Percentiles rank a stretch among this genome's conserved stretches.
Evolutionary conservation across 2,329 filamentous ascomycete species (phyloP).

Genomic region (Exophiala sideris): DNA sequence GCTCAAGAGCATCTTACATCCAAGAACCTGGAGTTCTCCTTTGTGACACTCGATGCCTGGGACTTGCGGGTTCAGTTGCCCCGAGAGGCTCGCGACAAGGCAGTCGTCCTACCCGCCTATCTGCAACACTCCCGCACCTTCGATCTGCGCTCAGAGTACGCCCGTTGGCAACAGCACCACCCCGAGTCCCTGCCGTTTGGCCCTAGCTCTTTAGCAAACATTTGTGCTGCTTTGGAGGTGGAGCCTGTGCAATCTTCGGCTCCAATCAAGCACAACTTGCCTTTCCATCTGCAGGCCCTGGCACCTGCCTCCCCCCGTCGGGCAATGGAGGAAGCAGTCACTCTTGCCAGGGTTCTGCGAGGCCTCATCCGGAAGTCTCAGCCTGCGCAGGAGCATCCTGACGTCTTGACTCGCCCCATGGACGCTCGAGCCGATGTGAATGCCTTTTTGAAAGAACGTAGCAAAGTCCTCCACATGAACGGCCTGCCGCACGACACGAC

Average conservation of each 20-base stretch:
- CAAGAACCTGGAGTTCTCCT: slow-evolving; percentile 94
- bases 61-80: slow-evolving; percentile 96
- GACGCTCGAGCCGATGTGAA: slow-evolving; percentile 94
- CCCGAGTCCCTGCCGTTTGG: slow-evolving; percentile 96
- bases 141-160: slow-evolving; percentile 94
- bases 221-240: slow-evolving; percentile 95
- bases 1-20: slow-evolving; percentile 85
- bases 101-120: slow-evolving; percentile 92
- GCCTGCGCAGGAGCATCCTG: slow-evolving; percentile 86
- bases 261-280: slow-evolving; percentile 97
- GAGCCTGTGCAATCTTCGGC: slow-evolving; percentile 96
- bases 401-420: slow-evolving; percentile 92
- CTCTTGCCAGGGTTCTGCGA: slow-evolving; percentile 83
- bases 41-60: slow-evolving; percentile 97
- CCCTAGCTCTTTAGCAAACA: slow-evolving; percentile 91
- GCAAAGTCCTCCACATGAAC: slow-evolving; percentile 97
- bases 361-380: slow-evolving; percentile 95
- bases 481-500: slow-evolving; percentile 96
- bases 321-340: slow-evolving; percentile 96
- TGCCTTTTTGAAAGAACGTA: slow-evolving; percentile 91
- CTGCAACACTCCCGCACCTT: slow-evolving; percentile 97
- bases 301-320: slow-evolving; percentile 92
- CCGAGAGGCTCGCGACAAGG: slow-evolving; percentile 95
- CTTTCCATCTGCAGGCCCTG: slow-evolving; percentile 93
- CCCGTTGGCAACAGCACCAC: slow-evolving; percentile 97